Percentiles rank a stretch among this genome's conserved stretches.
Evolutionary conservation across 164 flowering plant genomes (phyloP).

Genomic region (Magnolia sinica): DNA sequence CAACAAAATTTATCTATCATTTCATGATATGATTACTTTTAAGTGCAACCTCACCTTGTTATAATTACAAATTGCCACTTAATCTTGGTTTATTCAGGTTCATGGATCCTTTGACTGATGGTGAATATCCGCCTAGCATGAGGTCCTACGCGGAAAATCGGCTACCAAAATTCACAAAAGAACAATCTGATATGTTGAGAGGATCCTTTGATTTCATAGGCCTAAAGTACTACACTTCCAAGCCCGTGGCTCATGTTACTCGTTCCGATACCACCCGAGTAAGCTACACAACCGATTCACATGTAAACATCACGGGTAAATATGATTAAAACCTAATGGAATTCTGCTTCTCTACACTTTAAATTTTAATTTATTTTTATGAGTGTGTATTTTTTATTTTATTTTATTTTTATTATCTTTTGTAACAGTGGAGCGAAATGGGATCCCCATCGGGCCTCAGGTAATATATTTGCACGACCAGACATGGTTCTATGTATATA

Average conservation of each 20-base stretch:
- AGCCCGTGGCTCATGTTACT: slow-evolving; percentile 26
- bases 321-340: neutral
- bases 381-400: no score
- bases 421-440: slow-evolving; percentile 2
- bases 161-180: slow-evolving; percentile 46
- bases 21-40: neutral
- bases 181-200: slow-evolving; percentile 28
- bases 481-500: no score
- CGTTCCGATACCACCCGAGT: neutral
- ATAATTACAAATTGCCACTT: neutral
- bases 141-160: slow-evolving; percentile 28
- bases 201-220: slow-evolving; percentile 41
- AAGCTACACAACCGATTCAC: slow-evolving; percentile 22
- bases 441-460: slow-evolving; percentile 11
- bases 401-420: neutral
- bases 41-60: neutral
- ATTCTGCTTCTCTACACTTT: neutral
- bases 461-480: neutral
- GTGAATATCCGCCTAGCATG: slow-evolving; percentile 53
- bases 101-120: slow-evolving; percentile 41
- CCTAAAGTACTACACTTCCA: slow-evolving; percentile 38
- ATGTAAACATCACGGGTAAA: slow-evolving; percentile 22
- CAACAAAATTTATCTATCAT: neutral
- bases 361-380: neutral
- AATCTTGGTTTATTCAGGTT: slow-evolving; percentile 29